These are phyloP conservation scores for Sphagnum magellanicum DNA, from an alignment of 228 moss, liverwort and hornwort species.

Conservation along the genomic window DNA sequence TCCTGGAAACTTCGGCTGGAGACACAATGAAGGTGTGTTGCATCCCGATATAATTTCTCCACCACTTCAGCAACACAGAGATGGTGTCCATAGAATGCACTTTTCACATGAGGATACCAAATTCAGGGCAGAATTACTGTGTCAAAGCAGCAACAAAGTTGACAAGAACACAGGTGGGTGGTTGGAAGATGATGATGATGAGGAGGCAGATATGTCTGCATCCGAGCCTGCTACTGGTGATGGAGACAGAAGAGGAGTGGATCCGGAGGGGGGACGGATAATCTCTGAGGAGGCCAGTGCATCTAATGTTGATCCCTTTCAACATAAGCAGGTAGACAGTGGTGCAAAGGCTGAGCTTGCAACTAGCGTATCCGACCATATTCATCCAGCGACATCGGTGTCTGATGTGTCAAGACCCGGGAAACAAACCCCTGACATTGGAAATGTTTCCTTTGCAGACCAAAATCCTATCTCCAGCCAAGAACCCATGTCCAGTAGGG, in stretches of 20 bases:
- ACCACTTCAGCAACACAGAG: not conserved
- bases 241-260: not conserved
- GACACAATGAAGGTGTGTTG: not conserved
- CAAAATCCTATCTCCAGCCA: not conserved
- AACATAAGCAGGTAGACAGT: not conserved
- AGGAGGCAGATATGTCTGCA: not conserved
- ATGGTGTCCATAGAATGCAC: not conserved
- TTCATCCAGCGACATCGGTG: not conserved
- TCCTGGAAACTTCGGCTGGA: not conserved
- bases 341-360: too few relatives aligned
- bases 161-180: constrained; percentile 2
- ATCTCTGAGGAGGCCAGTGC: not conserved
- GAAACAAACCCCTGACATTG: not conserved
- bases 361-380: not conserved
- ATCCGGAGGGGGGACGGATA: not conserved
- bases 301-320: not conserved
- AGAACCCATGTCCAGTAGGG: not conserved
- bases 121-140: not conserved
- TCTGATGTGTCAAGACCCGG: not conserved
- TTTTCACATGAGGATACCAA: not conserved
- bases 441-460: not conserved
- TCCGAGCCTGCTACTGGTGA: not conserved
- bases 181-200: constrained; percentile 1
- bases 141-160: not conserved
- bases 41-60: not conserved